phyloP scores from a whole-genome alignment of 2,329 filamentous ascomycete species.

The Didymella segeticola region DNA sequence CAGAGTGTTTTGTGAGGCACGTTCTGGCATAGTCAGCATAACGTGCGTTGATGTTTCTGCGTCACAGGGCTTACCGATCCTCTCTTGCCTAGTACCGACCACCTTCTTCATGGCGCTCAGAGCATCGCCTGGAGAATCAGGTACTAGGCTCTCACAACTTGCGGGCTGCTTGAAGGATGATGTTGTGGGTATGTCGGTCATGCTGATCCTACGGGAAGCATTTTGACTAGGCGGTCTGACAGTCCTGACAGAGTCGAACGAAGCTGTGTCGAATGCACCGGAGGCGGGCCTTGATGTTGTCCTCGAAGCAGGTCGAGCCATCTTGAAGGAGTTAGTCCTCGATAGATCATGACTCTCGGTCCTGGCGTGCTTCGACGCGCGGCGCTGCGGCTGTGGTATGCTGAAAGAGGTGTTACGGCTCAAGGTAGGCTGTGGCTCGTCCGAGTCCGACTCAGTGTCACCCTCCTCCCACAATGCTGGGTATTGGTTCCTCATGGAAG shows the following conservation, averaged over 20 bases:
- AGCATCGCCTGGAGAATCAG: constrained; percentile 48
- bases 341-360: constrained; percentile 39
- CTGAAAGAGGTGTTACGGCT: constrained; percentile 48
- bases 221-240: constrained; percentile 32
- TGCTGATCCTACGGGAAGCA: constrained; percentile 39
- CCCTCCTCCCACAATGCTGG: constrained; percentile 54
- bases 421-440: constrained; percentile 38
- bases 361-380: constrained; percentile 46
- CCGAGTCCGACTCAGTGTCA: constrained; percentile 48
- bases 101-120: constrained; percentile 51
- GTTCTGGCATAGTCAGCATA: constrained; percentile 27
- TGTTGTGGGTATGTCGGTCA: constrained; percentile 39
- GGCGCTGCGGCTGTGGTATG: constrained; percentile 40
- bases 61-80: constrained; percentile 37
- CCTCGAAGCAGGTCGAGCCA: constrained; percentile 42
- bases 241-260: constrained; percentile 40
- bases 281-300: constrained; percentile 26
- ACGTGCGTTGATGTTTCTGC: neutral
- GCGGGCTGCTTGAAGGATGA: constrained; percentile 30
- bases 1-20: constrained; percentile 46
- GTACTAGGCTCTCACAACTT: constrained; percentile 32
- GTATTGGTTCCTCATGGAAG: constrained; percentile 47
- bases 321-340: constrained; percentile 42
- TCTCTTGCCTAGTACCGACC: constrained; percentile 46
- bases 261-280: constrained; percentile 40